Base-by-base conservation (phyloP, 352 stramenopile species). In the Phytophthora pini region DNA sequence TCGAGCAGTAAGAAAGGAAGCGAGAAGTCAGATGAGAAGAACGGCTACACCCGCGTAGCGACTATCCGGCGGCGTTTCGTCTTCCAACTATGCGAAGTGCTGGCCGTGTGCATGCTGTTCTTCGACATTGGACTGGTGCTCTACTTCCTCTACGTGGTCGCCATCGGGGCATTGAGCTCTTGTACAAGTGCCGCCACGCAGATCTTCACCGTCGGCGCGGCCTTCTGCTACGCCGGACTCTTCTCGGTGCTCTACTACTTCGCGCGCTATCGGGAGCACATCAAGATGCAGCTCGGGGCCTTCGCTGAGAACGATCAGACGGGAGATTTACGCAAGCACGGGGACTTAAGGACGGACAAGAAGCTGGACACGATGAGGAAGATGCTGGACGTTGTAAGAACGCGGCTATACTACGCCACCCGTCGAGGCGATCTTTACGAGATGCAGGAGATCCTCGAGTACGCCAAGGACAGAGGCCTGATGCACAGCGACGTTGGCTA, bases 241-340 rank as follows among this genome's bases (percentile, higher is more conserved):
- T 86, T 90, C 29, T 49, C 77, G 9, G 80, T 89, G 60, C 48
- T 92, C 26, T 68, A 73, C 47, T 82, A 80, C 56, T 92, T 93
- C 54, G 78, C 82, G 26, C 81, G 85, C 11, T 90, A 87, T 49
- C 85, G 85, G 1, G 85, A 93, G 38, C 85, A 92, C 54, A 77
- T 93, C 46, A 93, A 93, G 68, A 93, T 93, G 84, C 73, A 88
- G 55, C 56, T 93, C 1, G 82, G 84, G 1, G 80, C 80, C 5
- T 93, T 93, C 56, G 72, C 79, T 3, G 82, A 93, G 36, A 77
- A 71, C n/a, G 82, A 90, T 36, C 79, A 91, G 59, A 89, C 76
- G 2, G 78, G 74, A 44, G 69, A 80, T 40, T 60, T 89, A 11
- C 79, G 82, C 15, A 74, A 86, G 9, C 80, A 82, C 40, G 44